Base-by-base conservation (phyloP, 257 asterid species). In the Fraxinus anomala region DNA sequence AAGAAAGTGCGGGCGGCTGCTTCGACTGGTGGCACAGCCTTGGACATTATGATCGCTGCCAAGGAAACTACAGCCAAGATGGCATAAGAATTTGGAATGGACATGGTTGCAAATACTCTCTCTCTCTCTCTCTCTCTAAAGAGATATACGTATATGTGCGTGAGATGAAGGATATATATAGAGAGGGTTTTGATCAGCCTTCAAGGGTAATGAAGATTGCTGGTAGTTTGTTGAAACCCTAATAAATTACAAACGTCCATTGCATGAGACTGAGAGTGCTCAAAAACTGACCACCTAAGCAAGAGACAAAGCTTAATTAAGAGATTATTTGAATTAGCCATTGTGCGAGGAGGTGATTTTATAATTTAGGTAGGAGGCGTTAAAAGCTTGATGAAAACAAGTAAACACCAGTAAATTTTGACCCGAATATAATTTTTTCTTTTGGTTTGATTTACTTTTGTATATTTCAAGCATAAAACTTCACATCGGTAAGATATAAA, bases 1-100 rank as follows among this genome's bases (percentile, higher is more conserved):
- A 90, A 92, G 85, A 92, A 90, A 5, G 96, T 90, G 6, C 93
- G 94, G 24, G 92, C 85, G 24, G 92, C 85, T 0, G 80, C 86
- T 69, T 89, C 90, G 13, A 72, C 89, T 3, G 56, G 66, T 16
- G 75, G 75, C 30, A 68, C 47, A 72, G 61, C 36, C 14, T 63
- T 63, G 14, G 73, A 73, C 26, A 39, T 28, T 23, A 51, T 30
- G 30, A 76, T 69, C 8, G 76, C 23, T 19, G 73, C 79, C 11
- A 85, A 34, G 6, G 70, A 42, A 42, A 79, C 12, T 23, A 9
- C 9, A 73, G 65, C 71, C n/a, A 74, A 51, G 76, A 66, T 54
- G 54, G 76, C 28, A 11, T 6, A 49, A 49, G 65, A 63, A 79
- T 17, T 19, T 34, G 49, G 71, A 70, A 76, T 68, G 72, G 81